Percentiles rank a stretch among this genome's conserved stretches.
phyloP scores from a whole-genome alignment of 2,329 filamentous ascomycete genomes.

The Mariannaea sp. region DNA sequence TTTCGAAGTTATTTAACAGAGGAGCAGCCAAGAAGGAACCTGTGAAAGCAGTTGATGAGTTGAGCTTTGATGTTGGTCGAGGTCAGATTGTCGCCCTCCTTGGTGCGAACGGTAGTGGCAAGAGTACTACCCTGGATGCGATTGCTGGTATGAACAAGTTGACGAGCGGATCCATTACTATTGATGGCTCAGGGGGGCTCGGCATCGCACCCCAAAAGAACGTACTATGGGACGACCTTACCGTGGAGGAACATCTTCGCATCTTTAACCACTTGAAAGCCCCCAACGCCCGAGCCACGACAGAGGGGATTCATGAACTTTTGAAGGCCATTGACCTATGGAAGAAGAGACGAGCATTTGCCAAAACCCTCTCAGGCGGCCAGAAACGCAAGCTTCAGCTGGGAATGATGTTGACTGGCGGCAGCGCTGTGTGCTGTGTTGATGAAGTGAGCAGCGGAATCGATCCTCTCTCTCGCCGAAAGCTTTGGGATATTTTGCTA shows the following conservation, averaged over 20 bases:
- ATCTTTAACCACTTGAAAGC: conserved; percentile 87
- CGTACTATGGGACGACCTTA: conserved; percentile 88
- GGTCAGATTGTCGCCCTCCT: conserved; percentile 87
- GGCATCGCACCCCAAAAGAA: conserved; percentile 93
- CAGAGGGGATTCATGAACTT: conserved; percentile 64
- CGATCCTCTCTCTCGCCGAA: conserved; percentile 82
- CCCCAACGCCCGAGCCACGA: conserved; percentile 57
- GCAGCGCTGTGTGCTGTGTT: conserved; percentile 84
- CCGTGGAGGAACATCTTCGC: conserved; percentile 79
- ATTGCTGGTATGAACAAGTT: conserved; percentile 82
- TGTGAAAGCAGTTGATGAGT: conserved; percentile 77
- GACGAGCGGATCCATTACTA: conserved; percentile 75
- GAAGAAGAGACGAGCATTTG: conserved; percentile 71
- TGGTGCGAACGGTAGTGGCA: conserved; percentile 88
- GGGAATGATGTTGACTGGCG: conserved; percentile 94
- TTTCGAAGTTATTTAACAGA: conserved; percentile 58
- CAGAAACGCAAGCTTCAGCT: conserved; percentile 93
- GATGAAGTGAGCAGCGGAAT: conserved; percentile 91
- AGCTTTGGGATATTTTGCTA: conserved; percentile 92
- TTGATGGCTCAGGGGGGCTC: conserved; percentile 78
- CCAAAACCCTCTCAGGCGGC: conserved; percentile 83
- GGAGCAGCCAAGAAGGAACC: conserved; percentile 54
- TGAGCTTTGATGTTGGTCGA: conserved; percentile 72
- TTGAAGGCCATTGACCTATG: conserved; percentile 75
- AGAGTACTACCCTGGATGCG: conserved; percentile 86